Conservation (phyloP, 345 rosid genomes). For the Anacardium occidentale region DNA sequence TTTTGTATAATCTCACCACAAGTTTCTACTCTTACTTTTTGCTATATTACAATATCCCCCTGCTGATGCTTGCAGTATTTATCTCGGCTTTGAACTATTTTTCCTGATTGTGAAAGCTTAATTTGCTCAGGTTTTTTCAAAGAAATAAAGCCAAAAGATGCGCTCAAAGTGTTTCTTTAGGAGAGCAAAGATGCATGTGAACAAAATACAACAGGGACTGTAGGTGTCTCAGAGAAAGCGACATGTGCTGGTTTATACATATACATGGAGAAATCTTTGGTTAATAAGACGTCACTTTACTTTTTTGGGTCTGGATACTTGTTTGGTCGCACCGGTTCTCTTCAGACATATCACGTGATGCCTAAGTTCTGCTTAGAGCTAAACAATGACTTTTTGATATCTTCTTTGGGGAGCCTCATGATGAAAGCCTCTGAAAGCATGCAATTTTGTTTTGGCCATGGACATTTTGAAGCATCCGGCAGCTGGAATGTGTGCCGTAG, state of each 20-base stretch:
- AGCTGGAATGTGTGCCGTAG: not conserved
- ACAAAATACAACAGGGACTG: not conserved
- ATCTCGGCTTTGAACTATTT: not conserved
- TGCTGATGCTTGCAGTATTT: not conserved
- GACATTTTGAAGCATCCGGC: not conserved
- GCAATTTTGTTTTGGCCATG: not conserved
- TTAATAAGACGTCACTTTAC: not conserved
- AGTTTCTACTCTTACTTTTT: not conserved
- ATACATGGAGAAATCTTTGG: not conserved
- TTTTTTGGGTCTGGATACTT: not conserved
- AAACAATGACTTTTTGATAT: not conserved
- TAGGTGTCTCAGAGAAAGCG: not conserved
- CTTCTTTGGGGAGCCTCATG: not conserved
- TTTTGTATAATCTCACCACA: not conserved
- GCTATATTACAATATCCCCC: not conserved
- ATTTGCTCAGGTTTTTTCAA: slow-evolving; percentile 40
- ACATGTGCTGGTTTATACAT: slow-evolving; percentile 2
- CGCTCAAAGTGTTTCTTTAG: slow-evolving; percentile 45
- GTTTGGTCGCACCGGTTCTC: not conserved
- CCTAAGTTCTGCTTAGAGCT: not conserved
- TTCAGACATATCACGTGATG: not conserved
- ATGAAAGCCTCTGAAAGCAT: not conserved
- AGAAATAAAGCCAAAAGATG: slow-evolving; percentile 32
- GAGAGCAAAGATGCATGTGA: slow-evolving; percentile 28
- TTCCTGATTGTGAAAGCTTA: slow-evolving; percentile 20